These are phyloP conservation scores for Penicillium sp. DNA, from an alignment of 2,329 filamentous ascomycete species.

Conservation along the genomic window DNA sequence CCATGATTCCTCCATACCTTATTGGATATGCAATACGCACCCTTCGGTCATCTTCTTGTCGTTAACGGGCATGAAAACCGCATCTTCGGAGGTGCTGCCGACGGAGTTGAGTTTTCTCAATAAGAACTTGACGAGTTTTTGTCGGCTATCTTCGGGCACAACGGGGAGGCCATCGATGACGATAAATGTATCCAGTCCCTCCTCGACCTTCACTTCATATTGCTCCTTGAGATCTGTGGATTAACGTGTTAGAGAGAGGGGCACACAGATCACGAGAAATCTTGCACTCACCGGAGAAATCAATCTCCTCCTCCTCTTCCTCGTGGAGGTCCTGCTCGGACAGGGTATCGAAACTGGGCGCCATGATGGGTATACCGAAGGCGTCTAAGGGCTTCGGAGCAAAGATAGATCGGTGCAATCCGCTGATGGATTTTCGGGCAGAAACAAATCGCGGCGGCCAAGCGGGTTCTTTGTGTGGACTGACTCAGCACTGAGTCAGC, in stretches of 20 bases:
- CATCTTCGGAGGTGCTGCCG: constrained; percentile 80
- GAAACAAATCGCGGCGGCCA: constrained; percentile 33
- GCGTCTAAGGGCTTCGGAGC: constrained; percentile 21
- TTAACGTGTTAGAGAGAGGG: constrained; percentile 28
- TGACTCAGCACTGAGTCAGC: constrained; percentile 27
- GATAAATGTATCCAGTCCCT: constrained; percentile 93
- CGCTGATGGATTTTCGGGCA: constrained; percentile 36
- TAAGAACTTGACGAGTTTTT: constrained; percentile 94
- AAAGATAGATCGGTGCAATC: constrained; percentile 22
- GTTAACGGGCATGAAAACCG: constrained; percentile 89
- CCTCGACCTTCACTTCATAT: constrained; percentile 92
- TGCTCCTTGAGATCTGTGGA: constrained; percentile 76
- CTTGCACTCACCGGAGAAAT: constrained; percentile 65
- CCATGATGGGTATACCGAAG: constrained; percentile 62
- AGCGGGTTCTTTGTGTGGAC: constrained; percentile 36
- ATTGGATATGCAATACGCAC: constrained; percentile 51
- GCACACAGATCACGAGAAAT: constrained; percentile 21
- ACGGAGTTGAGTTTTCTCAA: constrained; percentile 86
- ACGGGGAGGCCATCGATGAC: constrained; percentile 91
- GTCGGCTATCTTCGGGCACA: constrained; percentile 85
- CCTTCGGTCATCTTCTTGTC: constrained; percentile 82
- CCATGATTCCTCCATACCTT: background rate
- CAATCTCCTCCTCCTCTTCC: constrained; percentile 88
- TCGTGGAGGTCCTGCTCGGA: constrained; percentile 89
- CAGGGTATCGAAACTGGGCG: constrained; percentile 87